Conservation (phyloP, 371 early-diverging fungal genomes). For the Mycotypha africana region DNA sequence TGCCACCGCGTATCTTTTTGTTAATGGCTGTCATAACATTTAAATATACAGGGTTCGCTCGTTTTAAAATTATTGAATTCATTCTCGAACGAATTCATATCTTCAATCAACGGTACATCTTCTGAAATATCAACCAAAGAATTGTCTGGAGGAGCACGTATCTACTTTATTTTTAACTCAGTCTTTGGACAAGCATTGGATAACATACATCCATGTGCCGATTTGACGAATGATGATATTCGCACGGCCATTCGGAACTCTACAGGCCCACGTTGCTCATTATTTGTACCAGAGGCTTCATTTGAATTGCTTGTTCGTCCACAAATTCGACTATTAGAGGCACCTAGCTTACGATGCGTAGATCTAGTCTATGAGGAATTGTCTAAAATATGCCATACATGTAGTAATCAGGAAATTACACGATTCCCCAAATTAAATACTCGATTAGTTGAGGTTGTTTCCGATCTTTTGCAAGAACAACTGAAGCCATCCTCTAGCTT, state of each 20-base stretch:
- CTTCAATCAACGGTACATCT: conserved; percentile 78
- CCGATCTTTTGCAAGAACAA: conserved; percentile 77
- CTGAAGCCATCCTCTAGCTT: conserved; percentile 65
- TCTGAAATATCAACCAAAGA: conserved; percentile 88
- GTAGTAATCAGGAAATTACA: conserved; percentile 61
- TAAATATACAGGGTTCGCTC: conserved; percentile 48
- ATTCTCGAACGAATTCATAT: conserved; percentile 75
- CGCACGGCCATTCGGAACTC: conserved; percentile 90
- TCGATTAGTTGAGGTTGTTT: conserved; percentile 70
- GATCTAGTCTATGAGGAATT: conserved; percentile 87
- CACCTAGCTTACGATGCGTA: conserved; percentile 83
- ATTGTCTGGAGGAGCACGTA: conserved; percentile 85
- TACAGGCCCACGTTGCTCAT: conserved; percentile 79
- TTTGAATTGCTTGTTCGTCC: conserved; percentile 88
- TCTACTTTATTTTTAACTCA: conserved; percentile 87
- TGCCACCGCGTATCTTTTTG: no score
- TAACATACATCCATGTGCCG: conserved; percentile 71
- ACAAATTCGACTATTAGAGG: conserved; percentile 75
- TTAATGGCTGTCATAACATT: no score
- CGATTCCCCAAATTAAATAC: conserved; percentile 80
- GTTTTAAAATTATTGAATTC: conserved; percentile 76
- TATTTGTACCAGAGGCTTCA: conserved; percentile 88
- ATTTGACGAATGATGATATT: conserved; percentile 78
- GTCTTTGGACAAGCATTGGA: conserved; percentile 78
- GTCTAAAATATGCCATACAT: conserved; percentile 82